Base-by-base conservation (phyloP, 257 asterid genomes). In the Cinchona pubescens region DNA sequence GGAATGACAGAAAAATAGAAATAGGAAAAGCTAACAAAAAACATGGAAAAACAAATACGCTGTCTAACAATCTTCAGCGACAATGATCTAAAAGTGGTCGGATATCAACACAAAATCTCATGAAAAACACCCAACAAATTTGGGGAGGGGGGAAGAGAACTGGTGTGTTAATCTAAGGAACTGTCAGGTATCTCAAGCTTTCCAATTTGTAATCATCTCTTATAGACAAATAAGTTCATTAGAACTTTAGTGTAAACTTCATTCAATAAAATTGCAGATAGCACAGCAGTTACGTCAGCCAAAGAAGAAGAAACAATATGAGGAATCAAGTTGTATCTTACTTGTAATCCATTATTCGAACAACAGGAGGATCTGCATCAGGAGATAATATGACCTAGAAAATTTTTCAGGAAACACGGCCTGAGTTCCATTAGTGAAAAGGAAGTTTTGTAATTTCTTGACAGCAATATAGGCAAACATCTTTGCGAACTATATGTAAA, bases 291-390 rank as follows among this genome's bases (percentile, higher is more conserved):
- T n/a, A n/a, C 49, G 9, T 19, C 29, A 72, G 67, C 25, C 73
- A 81, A 21, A 58, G 23, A 69, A 75, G 60, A 5, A 48, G 61
- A 69, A 68, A 49, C 48, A 7, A 68, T 42, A 60, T 49, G 5
- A 23, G 11, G 32, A 71, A n/a, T n/a, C n/a, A 69, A 42, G 69
- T 29, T 23, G 73, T 64, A 74, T 72, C 97, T 87, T 88, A 95
- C 99, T 88, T 86, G 89, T 90, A 90, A 85, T 95, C 97, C 99
- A 95, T 92, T 58, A 95, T 90, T 78, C 86, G 91, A 76, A 92
- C 87, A 75, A 95, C 99, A 1, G 98, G 98, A 38, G 99, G 98
- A 19, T 92, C 97, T 71, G 98, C 94, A 46, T 92, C 99, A 56
- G 97, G 96, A 78, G 98, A 90, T 84, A 92, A 79, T 82, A 95